Evolutionary conservation across 1,284 basidiomycete species (phyloP), one percentile per base, ranked within the genome.

Genomic region (Apiotrichum sp.): DNA sequence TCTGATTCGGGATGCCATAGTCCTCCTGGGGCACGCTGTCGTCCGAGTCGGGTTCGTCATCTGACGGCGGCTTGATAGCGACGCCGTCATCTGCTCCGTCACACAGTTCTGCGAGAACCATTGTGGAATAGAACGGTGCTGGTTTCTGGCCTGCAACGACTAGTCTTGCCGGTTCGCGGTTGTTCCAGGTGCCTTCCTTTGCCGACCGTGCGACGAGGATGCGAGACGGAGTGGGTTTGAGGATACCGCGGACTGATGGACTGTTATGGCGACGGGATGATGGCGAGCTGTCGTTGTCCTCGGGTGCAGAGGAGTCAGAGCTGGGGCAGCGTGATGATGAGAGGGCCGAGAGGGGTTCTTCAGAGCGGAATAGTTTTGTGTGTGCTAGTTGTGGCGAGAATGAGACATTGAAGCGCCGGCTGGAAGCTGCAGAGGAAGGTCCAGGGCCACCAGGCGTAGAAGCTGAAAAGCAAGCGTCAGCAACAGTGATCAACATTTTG

Each of bases 111-210:
- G 59, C 53, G 9, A 61, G 56, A 5, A 53, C 41, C 29, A 46
- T 54, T 2, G 47, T n/a, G 13, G 36, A 50, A 9, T 47, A 35
- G 14, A 46, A 32, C 9, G 49, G 7, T 6, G 35, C 34, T 14
- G 59, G 57, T 56, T 49, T 64, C 62, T 64, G 62, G 6, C 71
- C 71, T 9, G 63, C 65, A 42, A 74, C 67, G 2, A 67, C 9
- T 10, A 68, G 51, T 11, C 74, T 53, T 2, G 73, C 71, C 0
- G 69, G 60, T 53, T 77, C 75, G 44, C 71, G 65, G 56, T 77
- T 77, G 41, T 66, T 65, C 58, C 69, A 58, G 2, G 72, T 74
- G 4, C 73, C 75, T 60, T 75, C 70, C 40, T 72, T 70, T 13
- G 71, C 72, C 0, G 65, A 65, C 1, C 62, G 53, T 1, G 72